Evolutionary conservation across 345 rosid genomes (phyloP).

Genomic region (Gossypium bickii): DNA sequence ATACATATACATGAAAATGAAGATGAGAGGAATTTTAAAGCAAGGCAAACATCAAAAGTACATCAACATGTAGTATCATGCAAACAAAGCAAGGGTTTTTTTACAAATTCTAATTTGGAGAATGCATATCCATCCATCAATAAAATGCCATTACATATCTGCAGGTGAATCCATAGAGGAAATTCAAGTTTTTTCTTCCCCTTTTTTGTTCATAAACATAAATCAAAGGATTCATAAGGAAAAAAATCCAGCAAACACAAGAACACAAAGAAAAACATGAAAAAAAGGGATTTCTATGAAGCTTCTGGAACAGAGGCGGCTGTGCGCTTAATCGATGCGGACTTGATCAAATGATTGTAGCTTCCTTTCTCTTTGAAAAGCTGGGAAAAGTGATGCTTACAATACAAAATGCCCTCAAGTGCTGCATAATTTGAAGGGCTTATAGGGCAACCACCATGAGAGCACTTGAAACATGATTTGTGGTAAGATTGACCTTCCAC

Average conservation of each 20-base stretch:
- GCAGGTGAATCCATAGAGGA: too few species aligned
- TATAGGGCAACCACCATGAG: slow-evolving; percentile 88
- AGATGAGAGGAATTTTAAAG: too few species aligned
- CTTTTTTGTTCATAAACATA: slow-evolving; percentile 8
- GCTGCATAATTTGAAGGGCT: slow-evolving; percentile 99
- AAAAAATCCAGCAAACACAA: slow-evolving; percentile 21
- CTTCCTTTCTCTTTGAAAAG: slow-evolving; percentile 98
- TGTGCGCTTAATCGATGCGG: slow-evolving; percentile 71
- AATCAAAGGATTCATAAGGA: slow-evolving; percentile 6
- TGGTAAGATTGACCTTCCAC: slow-evolving; percentile 87
- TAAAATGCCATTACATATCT: too few species aligned
- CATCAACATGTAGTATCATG: too few species aligned
- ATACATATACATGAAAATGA: too few species aligned
- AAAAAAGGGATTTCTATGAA: slow-evolving; percentile 6
- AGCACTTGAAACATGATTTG: slow-evolving; percentile 94
- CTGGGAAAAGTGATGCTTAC: slow-evolving; percentile 96
- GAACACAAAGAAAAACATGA: neutral
- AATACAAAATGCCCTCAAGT: slow-evolving; percentile 81
- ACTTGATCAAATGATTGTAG: slow-evolving; percentile 86
- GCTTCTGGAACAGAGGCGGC: slow-evolving; percentile 64
- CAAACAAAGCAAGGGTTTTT: too few species aligned
- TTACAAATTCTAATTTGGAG: too few species aligned
- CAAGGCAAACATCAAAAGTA: too few species aligned
- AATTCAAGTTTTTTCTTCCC: too few species aligned
- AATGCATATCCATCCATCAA: too few species aligned